phyloP scores from a whole-genome alignment of 1,284 basidiomycete genomes.

The Leccinum olivaceoglutinosum region DNA sequence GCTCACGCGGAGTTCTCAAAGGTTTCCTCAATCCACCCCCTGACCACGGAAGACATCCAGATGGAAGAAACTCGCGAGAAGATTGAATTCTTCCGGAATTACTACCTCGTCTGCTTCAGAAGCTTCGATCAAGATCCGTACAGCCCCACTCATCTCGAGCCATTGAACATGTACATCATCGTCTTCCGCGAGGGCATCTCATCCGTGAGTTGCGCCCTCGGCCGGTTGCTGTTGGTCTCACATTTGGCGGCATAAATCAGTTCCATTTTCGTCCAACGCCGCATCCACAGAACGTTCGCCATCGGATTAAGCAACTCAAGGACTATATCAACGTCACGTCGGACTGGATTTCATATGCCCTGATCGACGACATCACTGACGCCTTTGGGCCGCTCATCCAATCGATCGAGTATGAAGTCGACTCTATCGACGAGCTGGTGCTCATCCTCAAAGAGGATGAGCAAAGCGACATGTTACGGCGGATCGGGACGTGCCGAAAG shows the following conservation, averaged over 20 bases:
- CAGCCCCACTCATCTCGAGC: conserved; percentile 95
- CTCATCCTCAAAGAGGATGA: conserved; percentile 83
- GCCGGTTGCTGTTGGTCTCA: conserved; percentile 1
- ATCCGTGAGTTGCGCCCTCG: conserved; percentile 45
- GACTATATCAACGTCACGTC: conserved; percentile 99
- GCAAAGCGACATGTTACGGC: conserved; percentile 58
- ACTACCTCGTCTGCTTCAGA: conserved; percentile 99
- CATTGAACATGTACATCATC: conserved; percentile 99
- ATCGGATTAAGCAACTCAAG: conserved; percentile 98
- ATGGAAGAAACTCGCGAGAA: conserved; percentile 99
- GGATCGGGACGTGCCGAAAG: conserved; percentile 97
- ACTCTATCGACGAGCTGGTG: conserved; percentile 97
- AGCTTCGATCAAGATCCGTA: conserved; percentile 99
- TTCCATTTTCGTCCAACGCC: conserved; percentile 98
- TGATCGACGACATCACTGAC: conserved; percentile 99
- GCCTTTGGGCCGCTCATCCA: conserved; percentile 99
- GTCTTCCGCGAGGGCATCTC: conserved; percentile 98
- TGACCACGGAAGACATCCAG: conserved; percentile 98
- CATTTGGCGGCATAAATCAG: conserved; percentile 33
- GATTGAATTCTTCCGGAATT: conserved; percentile 98
- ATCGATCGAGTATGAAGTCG: conserved; percentile 98
- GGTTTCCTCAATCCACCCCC: conserved; percentile 96
- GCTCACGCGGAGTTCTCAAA: conserved; percentile 30
- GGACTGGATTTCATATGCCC: conserved; percentile 99
- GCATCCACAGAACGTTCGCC: conserved; percentile 95